Conservation (phyloP, 257 asterid species). For the Voacanga thouarsii region DNA sequence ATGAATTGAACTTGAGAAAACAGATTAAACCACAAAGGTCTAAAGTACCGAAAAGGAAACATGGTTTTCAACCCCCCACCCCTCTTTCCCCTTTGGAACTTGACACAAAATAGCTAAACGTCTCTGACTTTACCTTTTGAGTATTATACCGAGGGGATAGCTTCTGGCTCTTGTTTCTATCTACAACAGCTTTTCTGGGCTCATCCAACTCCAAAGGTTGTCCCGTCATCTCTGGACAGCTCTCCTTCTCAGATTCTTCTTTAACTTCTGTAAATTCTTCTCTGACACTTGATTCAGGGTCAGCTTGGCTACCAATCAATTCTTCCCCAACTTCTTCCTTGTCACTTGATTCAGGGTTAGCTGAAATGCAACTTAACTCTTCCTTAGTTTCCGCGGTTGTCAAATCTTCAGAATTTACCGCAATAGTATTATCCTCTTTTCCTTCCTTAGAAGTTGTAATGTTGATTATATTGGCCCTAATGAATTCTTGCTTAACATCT, state of each 20-base stretch:
- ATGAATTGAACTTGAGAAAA: conserved; percentile 13
- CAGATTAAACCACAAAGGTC: conserved; percentile 7
- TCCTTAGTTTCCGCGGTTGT: conserved; percentile 30
- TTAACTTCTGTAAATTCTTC: conserved; percentile 15
- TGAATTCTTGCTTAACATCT: conserved; percentile 30
- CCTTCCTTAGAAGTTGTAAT: not conserved
- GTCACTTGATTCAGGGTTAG: conserved; percentile 25
- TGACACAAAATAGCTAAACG: conserved; percentile 9
- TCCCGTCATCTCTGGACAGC: conserved; percentile 17
- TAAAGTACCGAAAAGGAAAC: not conserved
- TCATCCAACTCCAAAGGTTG: conserved; percentile 32
- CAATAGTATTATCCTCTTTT: conserved; percentile 22
- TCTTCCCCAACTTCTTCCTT: conserved; percentile 28
- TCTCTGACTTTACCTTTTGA: conserved; percentile 50
- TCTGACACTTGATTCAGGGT: conserved; percentile 19
- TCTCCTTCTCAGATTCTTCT: not conserved
- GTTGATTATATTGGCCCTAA: conserved; percentile 5
- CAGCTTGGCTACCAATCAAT: conserved; percentile 22
- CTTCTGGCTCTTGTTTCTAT: conserved; percentile 37
- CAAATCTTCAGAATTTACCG: conserved; percentile 26
- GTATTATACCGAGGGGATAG: conserved; percentile 30
- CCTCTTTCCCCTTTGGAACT: not conserved
- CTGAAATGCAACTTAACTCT: conserved; percentile 22
- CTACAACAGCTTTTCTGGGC: conserved; percentile 22
- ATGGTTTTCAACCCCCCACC: too few species aligned